A percentile compares a stretch with the other conserved stretches of the same genome.
phyloP scores from a whole-genome alignment of 176 grass and related monocot genomes.

The Themeda triandra region DNA sequence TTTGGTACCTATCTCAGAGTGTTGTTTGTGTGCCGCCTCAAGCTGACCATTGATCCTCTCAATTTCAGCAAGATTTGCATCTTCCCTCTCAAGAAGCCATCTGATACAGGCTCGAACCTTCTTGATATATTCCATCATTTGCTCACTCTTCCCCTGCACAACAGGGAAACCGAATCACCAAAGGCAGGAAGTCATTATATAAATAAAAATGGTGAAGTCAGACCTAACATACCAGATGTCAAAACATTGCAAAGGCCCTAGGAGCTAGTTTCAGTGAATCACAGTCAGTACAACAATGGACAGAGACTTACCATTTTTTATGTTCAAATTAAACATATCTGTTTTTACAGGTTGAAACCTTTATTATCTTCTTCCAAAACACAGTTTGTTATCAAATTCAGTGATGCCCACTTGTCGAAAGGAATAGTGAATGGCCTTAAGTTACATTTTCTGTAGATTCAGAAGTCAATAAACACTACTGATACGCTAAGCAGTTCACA shows the following conservation, averaged over 20 bases:
- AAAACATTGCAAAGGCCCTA: neutral
- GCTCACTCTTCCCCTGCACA: conserved; percentile 61
- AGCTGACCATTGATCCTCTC: conserved; percentile 36
- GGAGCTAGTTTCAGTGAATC: neutral
- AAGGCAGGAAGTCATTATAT: too few relatives aligned
- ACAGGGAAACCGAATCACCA: neutral
- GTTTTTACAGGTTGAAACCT: neutral
- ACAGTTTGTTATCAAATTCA: neutral
- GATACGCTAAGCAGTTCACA: too few relatives aligned
- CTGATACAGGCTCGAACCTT: conserved; percentile 68
- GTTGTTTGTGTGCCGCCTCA: conserved; percentile 36
- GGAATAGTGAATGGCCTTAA: neutral
- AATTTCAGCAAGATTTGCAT: conserved; percentile 41
- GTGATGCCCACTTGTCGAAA: neutral
- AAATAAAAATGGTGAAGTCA: neutral
- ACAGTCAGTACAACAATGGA: too few relatives aligned
- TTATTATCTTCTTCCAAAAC: neutral
- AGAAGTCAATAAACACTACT: neutral
- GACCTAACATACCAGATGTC: neutral
- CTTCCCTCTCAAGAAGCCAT: conserved; percentile 62
- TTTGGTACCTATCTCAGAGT: conserved; percentile 48
- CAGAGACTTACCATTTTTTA: neutral
- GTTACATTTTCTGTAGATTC: neutral
- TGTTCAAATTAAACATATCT: neutral
- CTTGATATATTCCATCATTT: conserved; percentile 84